Evolutionary conservation across 805 yeast species (phyloP).

Genomic region (Ogataea degrootiae): DNA sequence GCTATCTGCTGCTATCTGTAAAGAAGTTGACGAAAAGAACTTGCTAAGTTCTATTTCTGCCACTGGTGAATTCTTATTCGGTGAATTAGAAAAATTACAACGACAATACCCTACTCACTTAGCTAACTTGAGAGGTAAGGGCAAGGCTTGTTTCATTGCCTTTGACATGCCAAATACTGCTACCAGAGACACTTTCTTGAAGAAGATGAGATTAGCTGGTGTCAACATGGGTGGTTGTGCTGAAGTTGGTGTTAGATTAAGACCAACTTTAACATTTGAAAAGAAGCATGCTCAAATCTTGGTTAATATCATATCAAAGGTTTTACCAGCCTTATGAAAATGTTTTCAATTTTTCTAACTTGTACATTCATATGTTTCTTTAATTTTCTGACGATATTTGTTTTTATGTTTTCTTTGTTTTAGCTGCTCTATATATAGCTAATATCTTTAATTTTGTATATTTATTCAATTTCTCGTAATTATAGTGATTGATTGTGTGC

Average conservation of each 20-base stretch:
- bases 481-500: neutral
- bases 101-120: conserved; percentile 49
- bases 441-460: neutral
- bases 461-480: neutral
- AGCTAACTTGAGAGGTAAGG: conserved; percentile 65
- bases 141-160: conserved; percentile 77
- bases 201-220: conserved; percentile 58
- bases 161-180: conserved; percentile 57
- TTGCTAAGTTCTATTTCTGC: conserved; percentile 50
- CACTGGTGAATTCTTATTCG: conserved; percentile 66
- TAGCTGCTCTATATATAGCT: neutral
- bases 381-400: neutral
- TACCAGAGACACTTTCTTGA: conserved; percentile 57
- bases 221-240: conserved; percentile 86
- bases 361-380: neutral
- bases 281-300: conserved; percentile 74
- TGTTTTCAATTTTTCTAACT: neutral
- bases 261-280: conserved; percentile 77
- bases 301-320: conserved; percentile 39
- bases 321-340: conserved; percentile 22
- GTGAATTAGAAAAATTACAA: conserved; percentile 48
- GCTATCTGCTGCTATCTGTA: conserved; percentile 67
- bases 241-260: conserved; percentile 67
- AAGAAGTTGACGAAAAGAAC: conserved; percentile 58
- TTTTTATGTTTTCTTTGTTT: neutral